A percentile compares a stretch with the other conserved stretches of the same genome.
phyloP scores from a whole-genome alignment of 2,329 filamentous ascomycete species.

The Pseudocercospora macadamiae region DNA sequence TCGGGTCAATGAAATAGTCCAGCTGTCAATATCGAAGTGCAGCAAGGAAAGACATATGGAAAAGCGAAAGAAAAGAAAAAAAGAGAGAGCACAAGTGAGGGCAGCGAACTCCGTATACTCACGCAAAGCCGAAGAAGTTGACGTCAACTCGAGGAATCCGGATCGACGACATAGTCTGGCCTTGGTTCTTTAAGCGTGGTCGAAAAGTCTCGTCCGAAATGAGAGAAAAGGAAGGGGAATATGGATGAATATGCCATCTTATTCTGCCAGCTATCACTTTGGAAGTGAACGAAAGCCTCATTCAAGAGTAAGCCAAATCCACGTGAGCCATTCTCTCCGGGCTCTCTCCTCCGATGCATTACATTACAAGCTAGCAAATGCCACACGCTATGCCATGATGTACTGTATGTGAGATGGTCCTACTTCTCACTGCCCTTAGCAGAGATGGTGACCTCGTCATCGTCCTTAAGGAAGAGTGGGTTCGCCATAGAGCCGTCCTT shows the following conservation, averaged over 20 bases:
- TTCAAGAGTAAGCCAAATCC: slow-evolving; percentile 2
- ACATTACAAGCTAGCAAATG: slow-evolving; percentile 9
- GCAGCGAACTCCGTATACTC: too few species aligned
- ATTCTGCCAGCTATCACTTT: slow-evolving; percentile 2
- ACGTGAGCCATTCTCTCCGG: not conserved
- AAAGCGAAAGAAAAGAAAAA: not conserved
- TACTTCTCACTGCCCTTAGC: slow-evolving; percentile 27
- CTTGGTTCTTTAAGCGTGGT: too few species aligned
- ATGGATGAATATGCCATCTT: not conserved
- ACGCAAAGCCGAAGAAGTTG: too few species aligned
- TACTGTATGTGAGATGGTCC: not conserved
- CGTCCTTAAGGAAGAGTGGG: slow-evolving; percentile 35
- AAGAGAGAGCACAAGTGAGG: too few species aligned
- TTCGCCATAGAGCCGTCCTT: slow-evolving; percentile 25
- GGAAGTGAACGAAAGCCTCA: slow-evolving; percentile 4
- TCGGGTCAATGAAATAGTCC: too few species aligned
- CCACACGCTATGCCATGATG: not conserved
- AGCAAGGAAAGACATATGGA: not conserved
- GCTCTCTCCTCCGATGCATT: slow-evolving; percentile 3
- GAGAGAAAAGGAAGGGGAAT: not conserved
- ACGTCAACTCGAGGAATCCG: not conserved
- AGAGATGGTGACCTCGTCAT: slow-evolving; percentile 39
- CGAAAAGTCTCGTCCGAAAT: too few species aligned
- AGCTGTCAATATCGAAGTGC: too few species aligned
- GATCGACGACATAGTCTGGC: not conserved